Evolutionary conservation across 1,284 basidiomycete species (phyloP).

Genomic region (Megacollybia platyphylla): DNA sequence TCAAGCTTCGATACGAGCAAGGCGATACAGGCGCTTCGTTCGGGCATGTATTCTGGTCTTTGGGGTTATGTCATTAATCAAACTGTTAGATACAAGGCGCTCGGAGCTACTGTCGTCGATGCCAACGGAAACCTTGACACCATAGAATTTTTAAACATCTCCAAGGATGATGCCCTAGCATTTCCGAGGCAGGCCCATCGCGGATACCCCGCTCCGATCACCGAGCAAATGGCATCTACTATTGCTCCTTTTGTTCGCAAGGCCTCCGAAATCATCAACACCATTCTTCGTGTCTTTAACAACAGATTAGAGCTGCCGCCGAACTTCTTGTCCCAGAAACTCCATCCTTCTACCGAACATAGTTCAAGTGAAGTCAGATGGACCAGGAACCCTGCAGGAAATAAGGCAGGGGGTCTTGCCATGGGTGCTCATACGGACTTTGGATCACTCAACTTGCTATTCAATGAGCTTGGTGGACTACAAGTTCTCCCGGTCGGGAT

Average conservation of each 20-base stretch:
- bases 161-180: conserved; percentile 39
- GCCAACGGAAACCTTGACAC: conserved; percentile 30
- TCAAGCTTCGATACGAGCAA: conserved; percentile 37
- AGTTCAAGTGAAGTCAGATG: conserved; percentile 41
- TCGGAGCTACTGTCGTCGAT: conserved; percentile 37
- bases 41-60: conserved; percentile 17
- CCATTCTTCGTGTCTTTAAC: conserved; percentile 36
- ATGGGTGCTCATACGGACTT: conserved; percentile 35
- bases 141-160: conserved; percentile 42
- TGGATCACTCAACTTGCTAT: conserved; percentile 21
- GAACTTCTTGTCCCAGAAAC: conserved; percentile 22
- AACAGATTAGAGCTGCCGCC: conserved; percentile 31
- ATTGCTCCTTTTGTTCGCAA: conserved; percentile 33
- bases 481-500: conserved; percentile 43
- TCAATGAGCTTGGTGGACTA: conserved; percentile 45
- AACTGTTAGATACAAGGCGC: conserved; percentile 34
- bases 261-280: conserved; percentile 30
- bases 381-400: conserved; percentile 27
- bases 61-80: neutral
- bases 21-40: conserved; percentile 34
- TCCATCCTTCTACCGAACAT: conserved; percentile 25
- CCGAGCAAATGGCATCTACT: conserved; percentile 24
- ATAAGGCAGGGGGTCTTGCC: conserved; percentile 14
- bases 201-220: conserved; percentile 32
- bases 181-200: conserved; percentile 31